These are phyloP conservation scores for Canariomyces notabilis DNA, from an alignment of 2,329 filamentous ascomycete species.

Conservation along the genomic window DNA sequence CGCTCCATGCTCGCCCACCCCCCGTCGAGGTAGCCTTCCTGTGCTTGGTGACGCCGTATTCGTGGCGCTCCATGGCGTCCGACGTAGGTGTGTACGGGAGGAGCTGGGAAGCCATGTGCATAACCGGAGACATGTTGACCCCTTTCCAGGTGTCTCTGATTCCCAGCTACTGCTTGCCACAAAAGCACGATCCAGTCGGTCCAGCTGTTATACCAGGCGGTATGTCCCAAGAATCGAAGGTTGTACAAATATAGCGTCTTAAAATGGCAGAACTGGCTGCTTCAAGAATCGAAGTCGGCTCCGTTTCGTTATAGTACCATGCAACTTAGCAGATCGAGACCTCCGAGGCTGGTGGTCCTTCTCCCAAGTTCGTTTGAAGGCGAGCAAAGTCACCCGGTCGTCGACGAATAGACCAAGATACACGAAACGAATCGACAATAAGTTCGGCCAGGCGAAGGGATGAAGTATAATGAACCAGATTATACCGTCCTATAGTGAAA, in stretches of 20 bases:
- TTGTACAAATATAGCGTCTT: conserved; percentile 25
- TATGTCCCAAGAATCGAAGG: conserved; percentile 35
- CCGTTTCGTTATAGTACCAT: conserved; percentile 17
- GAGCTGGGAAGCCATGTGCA: conserved; percentile 41
- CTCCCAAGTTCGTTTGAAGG: too few species aligned
- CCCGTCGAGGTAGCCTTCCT: conserved; percentile 66
- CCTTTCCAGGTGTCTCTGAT: conserved; percentile 14
- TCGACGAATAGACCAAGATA: conserved; percentile 15
- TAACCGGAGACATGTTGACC: conserved; percentile 46
- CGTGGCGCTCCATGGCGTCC: conserved; percentile 53
- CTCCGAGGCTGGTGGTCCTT: conserved; percentile 3
- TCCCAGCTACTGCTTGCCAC: conserved; percentile 5
- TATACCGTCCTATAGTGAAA: conserved; percentile 32
- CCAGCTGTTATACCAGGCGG: conserved; percentile 29
- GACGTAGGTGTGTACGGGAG: conserved; percentile 46
- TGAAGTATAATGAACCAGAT: conserved; percentile 33
- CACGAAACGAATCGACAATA: conserved; percentile 17
- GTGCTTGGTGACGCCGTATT: conserved; percentile 58
- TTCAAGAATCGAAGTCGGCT: conserved; percentile 38
- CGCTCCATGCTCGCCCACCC: conserved; percentile 76
- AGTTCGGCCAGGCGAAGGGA: conserved; percentile 21
- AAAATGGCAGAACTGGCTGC: conserved; percentile 39
- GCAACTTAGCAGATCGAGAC: conserved; percentile 9
- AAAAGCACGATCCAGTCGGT: conserved; percentile 11
- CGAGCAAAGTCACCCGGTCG: conserved; percentile 17